Evolutionary conservation across 2,329 filamentous ascomycete genomes (phyloP), one percentile per base, ranked within the genome.

Genomic region (Myriosclerotinia curreyana): DNA sequence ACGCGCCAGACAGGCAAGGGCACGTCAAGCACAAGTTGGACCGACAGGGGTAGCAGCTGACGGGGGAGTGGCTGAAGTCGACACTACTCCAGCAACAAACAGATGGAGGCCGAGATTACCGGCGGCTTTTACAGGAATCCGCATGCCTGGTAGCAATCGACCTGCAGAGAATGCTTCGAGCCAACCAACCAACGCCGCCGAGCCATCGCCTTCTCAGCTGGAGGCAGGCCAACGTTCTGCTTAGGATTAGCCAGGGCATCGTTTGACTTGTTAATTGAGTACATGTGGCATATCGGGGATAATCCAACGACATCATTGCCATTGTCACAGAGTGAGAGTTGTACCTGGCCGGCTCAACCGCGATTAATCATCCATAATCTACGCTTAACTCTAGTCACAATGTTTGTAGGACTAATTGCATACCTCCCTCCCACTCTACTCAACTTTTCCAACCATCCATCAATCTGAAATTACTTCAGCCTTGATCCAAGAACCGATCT

Each of bases 161-260:
- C 52, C 62, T 58, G 49, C 66, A 40, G 65, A 50, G 48, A 36
- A 54, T 40, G 51, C 64, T 52, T 50, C 66, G 15, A 55, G 46
- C 20, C 64, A 63, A 31, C 14, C 64, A 34, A 34, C 56, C 22
- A 54, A 48, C 11, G 44, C 67, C 11, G 44, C 67, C n/a, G 54
- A 70, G 36, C 66, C 69, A 17, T 70, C 74, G n/a, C 73, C 73
- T 58, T 73, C 73, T n/a, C 73, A 75, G 59, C 70, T 75, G 34
- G 74, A 75, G 60, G 70, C 73, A 62, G 73, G 71, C 20, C 55
- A 38, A 25, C 42, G 42, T 48, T 25, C 7, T 38, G 42, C 55
- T 22, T 48, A 46, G 42, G 42, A 28, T 22, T 48, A 58, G 38
- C 1, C 28, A 9, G 20, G 15, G 31, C n/a, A 17, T 14, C 31